These are phyloP conservation scores for Diplogelasinospora grovesii DNA, from an alignment of 495 filamentous ascomycete species.

Conservation along the genomic window DNA sequence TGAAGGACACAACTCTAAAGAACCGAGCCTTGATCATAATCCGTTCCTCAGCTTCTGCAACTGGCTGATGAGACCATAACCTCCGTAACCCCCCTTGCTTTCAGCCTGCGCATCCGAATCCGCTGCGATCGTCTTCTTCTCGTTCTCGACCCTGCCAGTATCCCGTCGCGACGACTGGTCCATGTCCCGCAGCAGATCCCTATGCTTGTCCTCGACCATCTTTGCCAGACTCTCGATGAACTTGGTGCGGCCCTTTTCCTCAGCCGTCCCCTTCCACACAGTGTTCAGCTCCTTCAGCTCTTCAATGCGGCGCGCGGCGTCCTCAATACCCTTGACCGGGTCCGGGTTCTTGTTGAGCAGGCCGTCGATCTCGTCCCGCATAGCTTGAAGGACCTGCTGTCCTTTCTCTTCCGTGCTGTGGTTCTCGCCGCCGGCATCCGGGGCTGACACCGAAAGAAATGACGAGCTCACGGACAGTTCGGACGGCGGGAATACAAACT, in stretches of 20 bases:
- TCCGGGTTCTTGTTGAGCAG: constrained; percentile 50
- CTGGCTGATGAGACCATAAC: constrained; percentile 72
- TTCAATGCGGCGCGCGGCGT: constrained; percentile 63
- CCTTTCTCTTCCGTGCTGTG: constrained; percentile 71
- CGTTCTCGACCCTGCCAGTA: constrained; percentile 14
- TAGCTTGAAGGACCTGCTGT: constrained; percentile 59
- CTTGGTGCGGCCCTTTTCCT: constrained; percentile 75
- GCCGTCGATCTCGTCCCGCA: constrained; percentile 64
- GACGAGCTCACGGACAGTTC: constrained; percentile 65
- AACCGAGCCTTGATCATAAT: constrained; percentile 53
- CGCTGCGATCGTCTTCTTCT: constrained; percentile 7
- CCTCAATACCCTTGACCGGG: constrained; percentile 53
- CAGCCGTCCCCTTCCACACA: constrained; percentile 91
- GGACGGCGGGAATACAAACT: constrained; percentile 82
- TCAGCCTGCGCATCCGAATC: constrained; percentile 10
- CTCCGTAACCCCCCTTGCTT: constrained; percentile 42
- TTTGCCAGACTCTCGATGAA: constrained; percentile 74
- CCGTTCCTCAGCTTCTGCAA: constrained; percentile 73
- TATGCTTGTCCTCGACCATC: constrained; percentile 51
- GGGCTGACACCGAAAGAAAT: constrained; percentile 74
- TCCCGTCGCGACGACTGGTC: constrained; percentile 29
- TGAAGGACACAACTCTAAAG: too few species aligned
- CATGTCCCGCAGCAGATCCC: constrained; percentile 48
- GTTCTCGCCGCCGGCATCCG: constrained; percentile 56
- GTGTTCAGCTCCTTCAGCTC: constrained; percentile 61